phyloP scores from a whole-genome alignment of 371 early-diverging fungal species.

The Dichotomocladium elegans region DNA sequence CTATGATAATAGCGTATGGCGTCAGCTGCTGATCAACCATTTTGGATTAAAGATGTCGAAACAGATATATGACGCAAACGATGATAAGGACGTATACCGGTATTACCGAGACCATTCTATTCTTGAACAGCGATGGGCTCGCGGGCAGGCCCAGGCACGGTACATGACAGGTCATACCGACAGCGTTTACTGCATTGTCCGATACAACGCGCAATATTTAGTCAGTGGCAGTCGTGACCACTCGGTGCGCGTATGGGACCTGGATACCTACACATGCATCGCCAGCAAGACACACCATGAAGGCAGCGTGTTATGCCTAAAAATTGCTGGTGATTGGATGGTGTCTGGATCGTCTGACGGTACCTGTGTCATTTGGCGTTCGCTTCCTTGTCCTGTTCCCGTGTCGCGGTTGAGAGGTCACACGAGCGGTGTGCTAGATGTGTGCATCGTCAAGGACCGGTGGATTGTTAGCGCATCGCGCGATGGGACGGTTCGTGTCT shows the following conservation, averaged over 20 bases:
- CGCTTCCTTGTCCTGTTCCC: background rate
- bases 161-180: slow-evolving; percentile 82
- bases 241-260: slow-evolving; percentile 81
- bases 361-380: slow-evolving; percentile 81
- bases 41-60: slow-evolving; percentile 8
- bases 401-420: slow-evolving; percentile 57
- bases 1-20: slow-evolving; percentile 21
- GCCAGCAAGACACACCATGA: slow-evolving; percentile 67
- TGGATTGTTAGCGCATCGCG: slow-evolving; percentile 85
- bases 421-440: slow-evolving; percentile 73
- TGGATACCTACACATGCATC: slow-evolving; percentile 52
- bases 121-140: slow-evolving; percentile 29
- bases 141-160: slow-evolving; percentile 27
- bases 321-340: slow-evolving; percentile 55
- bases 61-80: background rate
- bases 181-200: slow-evolving; percentile 93
- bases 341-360: slow-evolving; percentile 92
- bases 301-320: slow-evolving; percentile 87
- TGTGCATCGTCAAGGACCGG: slow-evolving; percentile 62
- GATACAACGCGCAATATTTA: slow-evolving; percentile 59
- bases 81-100: no score
- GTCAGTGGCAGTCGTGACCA: slow-evolving; percentile 93
- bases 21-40: slow-evolving; percentile 16
- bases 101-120: slow-evolving; percentile 24
- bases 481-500: slow-evolving; percentile 46